These are phyloP conservation scores for Trichoderma sp. DNA, from an alignment of 2,329 filamentous ascomycete genomes.

Conservation along the genomic window DNA sequence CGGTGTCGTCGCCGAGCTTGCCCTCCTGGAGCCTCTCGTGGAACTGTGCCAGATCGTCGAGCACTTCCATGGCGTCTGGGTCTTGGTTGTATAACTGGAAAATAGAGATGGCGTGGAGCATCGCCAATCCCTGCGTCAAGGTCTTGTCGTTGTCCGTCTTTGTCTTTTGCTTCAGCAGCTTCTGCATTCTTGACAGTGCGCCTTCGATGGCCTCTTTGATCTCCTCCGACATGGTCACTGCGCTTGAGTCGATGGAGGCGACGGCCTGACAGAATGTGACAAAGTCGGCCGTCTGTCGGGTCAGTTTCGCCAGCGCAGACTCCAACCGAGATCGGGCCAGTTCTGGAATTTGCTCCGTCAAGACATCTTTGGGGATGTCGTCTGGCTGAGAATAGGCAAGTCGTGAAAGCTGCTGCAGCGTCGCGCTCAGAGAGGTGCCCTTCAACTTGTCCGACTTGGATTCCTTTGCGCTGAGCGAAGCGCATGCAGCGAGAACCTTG, in stretches of 20 bases:
- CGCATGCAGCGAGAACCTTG: slow-evolving; percentile 50
- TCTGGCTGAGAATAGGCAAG: slow-evolving; percentile 57
- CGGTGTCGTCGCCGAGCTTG: slow-evolving; percentile 51
- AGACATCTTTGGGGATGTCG: slow-evolving; percentile 45
- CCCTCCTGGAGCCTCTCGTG: slow-evolving; percentile 64
- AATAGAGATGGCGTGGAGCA: slow-evolving; percentile 82
- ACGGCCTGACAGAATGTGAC: slow-evolving; percentile 57
- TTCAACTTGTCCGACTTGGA: slow-evolving; percentile 38
- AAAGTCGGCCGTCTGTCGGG: slow-evolving; percentile 56
- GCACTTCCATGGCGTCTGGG: slow-evolving; percentile 77
- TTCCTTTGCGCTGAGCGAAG: slow-evolving; percentile 32
- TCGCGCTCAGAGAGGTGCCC: slow-evolving; percentile 41
- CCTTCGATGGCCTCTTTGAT: slow-evolving; percentile 56
- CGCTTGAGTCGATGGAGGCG: slow-evolving; percentile 54
- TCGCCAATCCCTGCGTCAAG: slow-evolving; percentile 66
- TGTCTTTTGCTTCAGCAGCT: slow-evolving; percentile 50
- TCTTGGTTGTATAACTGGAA: slow-evolving; percentile 91
- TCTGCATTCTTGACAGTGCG: slow-evolving; percentile 56
- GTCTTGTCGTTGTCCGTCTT: slow-evolving; percentile 43
- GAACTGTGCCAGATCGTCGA: slow-evolving; percentile 79
- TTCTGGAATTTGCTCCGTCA: slow-evolving; percentile 58
- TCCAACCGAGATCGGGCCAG: slow-evolving; percentile 59
- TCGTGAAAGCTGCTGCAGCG: slow-evolving; percentile 56
- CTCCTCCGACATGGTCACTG: slow-evolving; percentile 58
- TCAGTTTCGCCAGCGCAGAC: slow-evolving; percentile 60